phyloP scores from a whole-genome alignment of 2,329 filamentous ascomycete genomes.

The Teratosphaeria epicoccoides region DNA sequence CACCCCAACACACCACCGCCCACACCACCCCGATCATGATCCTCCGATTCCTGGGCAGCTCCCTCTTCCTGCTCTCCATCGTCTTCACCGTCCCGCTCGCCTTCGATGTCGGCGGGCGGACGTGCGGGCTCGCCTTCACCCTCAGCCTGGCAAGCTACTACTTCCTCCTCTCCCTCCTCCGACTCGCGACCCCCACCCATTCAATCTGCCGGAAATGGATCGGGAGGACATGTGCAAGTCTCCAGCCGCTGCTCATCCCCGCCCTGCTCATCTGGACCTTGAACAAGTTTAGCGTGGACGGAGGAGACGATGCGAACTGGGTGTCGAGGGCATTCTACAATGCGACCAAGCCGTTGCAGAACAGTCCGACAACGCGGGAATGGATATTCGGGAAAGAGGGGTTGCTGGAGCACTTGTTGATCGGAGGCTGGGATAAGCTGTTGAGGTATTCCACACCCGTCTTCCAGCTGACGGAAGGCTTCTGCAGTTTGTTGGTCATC shows the following conservation, averaged over 20 bases:
- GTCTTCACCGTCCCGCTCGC: slow-evolving; percentile 92
- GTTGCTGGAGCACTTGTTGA: slow-evolving; percentile 64
- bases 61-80: slow-evolving; percentile 73
- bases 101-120: slow-evolving; percentile 93
- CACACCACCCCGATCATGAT: slow-evolving; percentile 27
- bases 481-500: slow-evolving; percentile 91
- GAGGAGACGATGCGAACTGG: slow-evolving; percentile 61
- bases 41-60: slow-evolving; percentile 38
- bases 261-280: slow-evolving; percentile 86
- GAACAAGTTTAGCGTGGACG: slow-evolving; percentile 88
- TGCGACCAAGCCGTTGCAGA: slow-evolving; percentile 23
- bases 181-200: slow-evolving; percentile 66
- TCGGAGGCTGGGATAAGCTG: slow-evolving; percentile 81
- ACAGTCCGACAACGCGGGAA: slow-evolving; percentile 58
- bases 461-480: slow-evolving; percentile 90
- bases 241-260: slow-evolving; percentile 81
- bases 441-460: slow-evolving; percentile 84
- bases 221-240: slow-evolving; percentile 57
- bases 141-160: slow-evolving; percentile 83
- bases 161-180: slow-evolving; percentile 71
- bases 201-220: slow-evolving; percentile 66
- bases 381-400: slow-evolving; percentile 86
- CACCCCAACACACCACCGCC: slow-evolving; percentile 4
- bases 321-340: slow-evolving; percentile 51
- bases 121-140: slow-evolving; percentile 89